Base-by-base conservation (phyloP, 345 rosid species). In the Boechera stricta region DNA sequence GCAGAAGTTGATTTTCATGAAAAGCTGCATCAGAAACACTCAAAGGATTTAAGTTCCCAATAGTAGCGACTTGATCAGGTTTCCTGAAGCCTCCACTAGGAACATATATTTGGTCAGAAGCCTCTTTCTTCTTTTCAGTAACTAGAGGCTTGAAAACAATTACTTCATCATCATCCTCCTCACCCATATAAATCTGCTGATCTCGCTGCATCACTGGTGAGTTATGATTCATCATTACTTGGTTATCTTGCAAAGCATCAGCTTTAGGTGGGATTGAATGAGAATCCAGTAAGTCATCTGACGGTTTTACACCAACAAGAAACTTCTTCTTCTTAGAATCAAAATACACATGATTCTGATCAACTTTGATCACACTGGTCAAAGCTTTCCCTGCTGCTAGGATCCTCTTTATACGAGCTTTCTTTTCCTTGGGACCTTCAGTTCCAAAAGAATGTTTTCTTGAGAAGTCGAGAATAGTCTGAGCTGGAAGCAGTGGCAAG, bases 101-200 rank as follows among this genome's bases (percentile, higher is more conserved):
- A n/a, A 55, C 47, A 83, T 70, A 77, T 49, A 73, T 72, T 55
- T 86, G 78, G 69, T 81, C 80, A 81, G 78, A 44, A 31, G 59
- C 84, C 72, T 82, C 89, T 55, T 74, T 75, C 76, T 75, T 84
- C 84, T 88, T 95, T 79, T 86, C 96, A 66, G 86, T 26, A 47
- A 82, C 88, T 29, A 80, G 76, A 64, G 95, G 98, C 86, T 89
- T 89, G 82, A 92, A 95, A 77, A 95, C 96, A 85, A 95, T 95
- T 62, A 85, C 97, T 84, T 95, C 99, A 62, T 91, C 99, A 39
- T 84, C 84, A 49, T 82, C 99, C 18, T 91, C 98, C 75, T 82
- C 94, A 57, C 83, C 93, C 75, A 82, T 18, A 33, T 74, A 79
- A 64, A 74, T 64, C 58, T 79, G 85, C 69, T 80, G 77, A 53